Evolutionary conservation across 345 rosid species (phyloP).

Genomic region (Eucalyptus curtisii): DNA sequence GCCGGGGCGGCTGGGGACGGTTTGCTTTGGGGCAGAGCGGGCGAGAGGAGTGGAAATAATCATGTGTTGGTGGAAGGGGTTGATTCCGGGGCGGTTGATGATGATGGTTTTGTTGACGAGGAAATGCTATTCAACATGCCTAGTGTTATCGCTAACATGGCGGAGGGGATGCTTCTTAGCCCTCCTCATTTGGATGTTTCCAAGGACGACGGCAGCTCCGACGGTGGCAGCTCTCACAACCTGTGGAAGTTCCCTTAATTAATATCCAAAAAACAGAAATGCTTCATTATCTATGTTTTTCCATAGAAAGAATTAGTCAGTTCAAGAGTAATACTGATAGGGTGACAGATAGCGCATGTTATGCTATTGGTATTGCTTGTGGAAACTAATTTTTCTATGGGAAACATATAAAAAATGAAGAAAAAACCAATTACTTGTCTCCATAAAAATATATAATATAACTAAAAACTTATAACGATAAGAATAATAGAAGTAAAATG

Average conservation of each 20-base stretch:
- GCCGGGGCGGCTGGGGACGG: slow-evolving; percentile 4
- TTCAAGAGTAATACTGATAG: background rate
- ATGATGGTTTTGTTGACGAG: slow-evolving; percentile 44
- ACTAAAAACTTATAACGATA: background rate
- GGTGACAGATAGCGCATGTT: background rate
- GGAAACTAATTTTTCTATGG: background rate
- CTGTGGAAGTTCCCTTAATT: slow-evolving; percentile 1
- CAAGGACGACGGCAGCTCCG: background rate
- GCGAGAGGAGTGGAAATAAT: background rate
- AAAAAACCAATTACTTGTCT: background rate
- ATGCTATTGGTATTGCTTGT: background rate
- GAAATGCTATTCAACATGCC: slow-evolving; percentile 92
- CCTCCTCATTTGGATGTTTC: slow-evolving; percentile 46
- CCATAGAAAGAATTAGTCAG: background rate
- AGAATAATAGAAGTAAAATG: background rate
- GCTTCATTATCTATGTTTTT: background rate
- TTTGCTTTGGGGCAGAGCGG: background rate
- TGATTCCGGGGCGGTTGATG: background rate
- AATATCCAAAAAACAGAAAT: background rate
- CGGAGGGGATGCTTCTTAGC: slow-evolving; percentile 97
- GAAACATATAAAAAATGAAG: background rate
- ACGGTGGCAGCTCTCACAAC: background rate
- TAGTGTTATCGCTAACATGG: slow-evolving; percentile 71
- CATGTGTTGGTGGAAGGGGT: background rate
- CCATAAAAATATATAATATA: background rate